Percentiles rank a stretch among this genome's conserved stretches.
These are phyloP conservation scores for Mycena epipterygia DNA, from an alignment of 768 basidiomycete genomes.

Conservation along the genomic window DNA sequence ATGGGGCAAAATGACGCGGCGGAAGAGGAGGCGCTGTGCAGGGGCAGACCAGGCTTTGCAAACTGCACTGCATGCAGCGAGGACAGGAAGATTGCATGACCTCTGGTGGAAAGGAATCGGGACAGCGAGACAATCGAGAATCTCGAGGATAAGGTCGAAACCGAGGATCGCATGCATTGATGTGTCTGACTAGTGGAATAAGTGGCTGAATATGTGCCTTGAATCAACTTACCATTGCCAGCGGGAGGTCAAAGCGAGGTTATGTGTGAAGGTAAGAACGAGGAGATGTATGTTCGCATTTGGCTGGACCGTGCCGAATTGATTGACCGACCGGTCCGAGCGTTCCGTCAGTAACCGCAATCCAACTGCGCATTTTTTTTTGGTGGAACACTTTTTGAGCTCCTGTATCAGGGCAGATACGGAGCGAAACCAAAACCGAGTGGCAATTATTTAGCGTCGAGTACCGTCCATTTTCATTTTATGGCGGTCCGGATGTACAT, in stretches of 20 bases:
- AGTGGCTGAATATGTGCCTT: not conserved
- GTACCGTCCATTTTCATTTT: too few relatives aligned
- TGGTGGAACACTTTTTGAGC: too few relatives aligned
- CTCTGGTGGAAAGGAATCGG: constrained; percentile 28
- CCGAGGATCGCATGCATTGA: constrained; percentile 1
- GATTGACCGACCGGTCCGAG: too few relatives aligned
- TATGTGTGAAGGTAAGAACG: too few relatives aligned
- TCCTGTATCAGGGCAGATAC: too few relatives aligned
- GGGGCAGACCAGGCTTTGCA: constrained; percentile 59
- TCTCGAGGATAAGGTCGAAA: constrained; percentile 32
- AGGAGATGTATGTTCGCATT: too few relatives aligned
- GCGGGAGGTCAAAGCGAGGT: not conserved
- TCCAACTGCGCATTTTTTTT: too few relatives aligned
- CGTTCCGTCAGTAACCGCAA: too few relatives aligned
- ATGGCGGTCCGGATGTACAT: too few relatives aligned
- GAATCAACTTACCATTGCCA: not conserved
- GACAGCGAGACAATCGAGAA: constrained; percentile 27
- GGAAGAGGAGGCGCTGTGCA: constrained; percentile 62
- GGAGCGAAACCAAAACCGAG: too few relatives aligned
- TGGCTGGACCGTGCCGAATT: too few relatives aligned
- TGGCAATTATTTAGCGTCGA: too few relatives aligned
- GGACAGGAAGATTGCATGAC: constrained; percentile 38
- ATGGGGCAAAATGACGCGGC: constrained; percentile 50
- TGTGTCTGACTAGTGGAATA: not conserved
- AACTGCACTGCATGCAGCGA: constrained; percentile 55